These are phyloP conservation scores for Peronospora belbahrii DNA, from an alignment of 352 stramenopile species.

Conservation along the genomic window DNA sequence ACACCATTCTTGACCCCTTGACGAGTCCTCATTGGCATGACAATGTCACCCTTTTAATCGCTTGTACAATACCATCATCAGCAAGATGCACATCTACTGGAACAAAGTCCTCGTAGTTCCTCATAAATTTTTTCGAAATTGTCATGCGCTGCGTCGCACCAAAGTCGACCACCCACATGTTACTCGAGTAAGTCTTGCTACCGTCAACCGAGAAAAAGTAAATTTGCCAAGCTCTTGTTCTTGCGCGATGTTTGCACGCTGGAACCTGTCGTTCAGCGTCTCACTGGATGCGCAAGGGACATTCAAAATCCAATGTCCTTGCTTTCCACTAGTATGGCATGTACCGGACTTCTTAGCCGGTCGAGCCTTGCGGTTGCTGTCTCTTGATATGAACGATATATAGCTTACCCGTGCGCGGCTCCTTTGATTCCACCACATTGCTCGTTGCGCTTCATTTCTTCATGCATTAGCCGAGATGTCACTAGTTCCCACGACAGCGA, in stretches of 20 bases:
- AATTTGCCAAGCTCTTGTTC: background rate
- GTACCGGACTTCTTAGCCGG: background rate
- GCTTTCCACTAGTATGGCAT: background rate
- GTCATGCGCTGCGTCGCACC: conserved; percentile 10
- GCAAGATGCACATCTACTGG: background rate
- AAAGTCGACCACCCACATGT: background rate
- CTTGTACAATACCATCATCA: background rate
- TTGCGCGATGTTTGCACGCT: background rate
- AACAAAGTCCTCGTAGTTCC: background rate
- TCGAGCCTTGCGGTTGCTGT: background rate
- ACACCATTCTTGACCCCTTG: background rate
- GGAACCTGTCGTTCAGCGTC: background rate
- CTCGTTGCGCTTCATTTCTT: background rate
- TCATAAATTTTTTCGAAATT: background rate
- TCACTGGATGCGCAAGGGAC: too few relatives aligned
- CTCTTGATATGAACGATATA: background rate
- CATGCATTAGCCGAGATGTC: background rate
- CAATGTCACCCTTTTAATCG: background rate
- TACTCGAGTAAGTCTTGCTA: background rate
- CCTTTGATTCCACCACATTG: background rate
- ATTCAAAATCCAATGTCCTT: background rate
- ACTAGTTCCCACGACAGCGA: conserved; percentile 3
- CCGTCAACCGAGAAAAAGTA: background rate
- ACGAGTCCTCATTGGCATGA: background rate
- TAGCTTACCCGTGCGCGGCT: background rate